Evolutionary conservation across 352 stramenopile genomes (phyloP), one percentile per base, ranked within the genome.

Genomic region (Globisporangium parvum): DNA sequence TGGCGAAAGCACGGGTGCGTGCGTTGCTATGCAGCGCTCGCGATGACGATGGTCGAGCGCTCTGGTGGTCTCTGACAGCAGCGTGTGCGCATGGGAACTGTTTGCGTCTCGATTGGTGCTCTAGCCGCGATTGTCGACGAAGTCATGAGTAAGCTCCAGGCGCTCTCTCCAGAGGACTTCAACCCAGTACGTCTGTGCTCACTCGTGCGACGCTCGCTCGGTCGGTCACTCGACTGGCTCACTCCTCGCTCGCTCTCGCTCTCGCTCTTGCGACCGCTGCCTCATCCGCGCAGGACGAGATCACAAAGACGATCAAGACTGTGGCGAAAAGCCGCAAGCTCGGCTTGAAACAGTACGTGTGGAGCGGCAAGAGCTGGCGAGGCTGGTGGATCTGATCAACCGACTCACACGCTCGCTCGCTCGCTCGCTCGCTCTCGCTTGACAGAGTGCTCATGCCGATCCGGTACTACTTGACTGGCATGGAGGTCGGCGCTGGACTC

Each of bases 381-480:
- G 0, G 24, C 4, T 17, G 8, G 15, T 2, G 5, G 3, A 3
- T 51, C 23, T 12, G 11, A 20, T 9, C 20, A 3, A 40, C 28
- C 24, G n/a, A n/a, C 14, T 44, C n/a, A 10, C 10, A 35, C 15
- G 11, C 9, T 18, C 9, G 14, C 46, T 39, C 23, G 6, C 46
- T 39, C 47, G 28, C 53, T 54, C 8, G 54, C 10, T 35, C 26
- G 10, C 47, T 51, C 20, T 35, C 59, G 18, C 15, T 57, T 3
- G 64, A 31, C 31, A 93, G 84, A 51, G 77, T 93, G 45, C 66
- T 93, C n/a, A 95, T 95, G 85, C 82, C 85, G 11, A 78, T 93
- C 49, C 85, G 85, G 4, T 95, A 95, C 66, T 92, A 88, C 53
- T 41, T 91, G 24, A 95, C 85, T 1, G 85, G 80, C 6, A 93